Base-by-base conservation (phyloP, 345 rosid genomes). In the Camelina hispida region DNA sequence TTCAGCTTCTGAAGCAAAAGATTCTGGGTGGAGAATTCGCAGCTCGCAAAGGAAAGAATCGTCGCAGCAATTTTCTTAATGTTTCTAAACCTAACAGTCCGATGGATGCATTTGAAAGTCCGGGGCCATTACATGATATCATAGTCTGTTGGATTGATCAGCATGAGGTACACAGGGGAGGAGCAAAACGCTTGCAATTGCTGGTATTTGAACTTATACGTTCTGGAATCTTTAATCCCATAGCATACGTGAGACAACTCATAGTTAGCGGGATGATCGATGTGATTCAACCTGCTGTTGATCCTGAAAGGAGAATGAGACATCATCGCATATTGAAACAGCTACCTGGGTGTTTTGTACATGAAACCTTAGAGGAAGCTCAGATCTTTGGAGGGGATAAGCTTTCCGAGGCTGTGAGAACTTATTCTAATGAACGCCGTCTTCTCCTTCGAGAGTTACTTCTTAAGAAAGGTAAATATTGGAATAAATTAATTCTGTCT, bases 141-240 rank as follows among this genome's bases (percentile, higher is more conserved):
- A 80, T 89, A 57, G 98, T 93, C 18, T 96, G 98, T 75, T 96
- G 98, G 98, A 93, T 96, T 59, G 99, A 96, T 83, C 99, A 93
- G 77, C 97, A 96, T 62, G 97, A 91, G 76, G 86, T 83, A 48
- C 88, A 83, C 65, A 88, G 73, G 77, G 89, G 93, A 67, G 97
- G 96, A 71, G 75, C 82, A 73, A 88, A 89, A 82, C 85, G 88
- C 43, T 76, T 91, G 78, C 98, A 87, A 75, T 85, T 89, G 46
- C 86, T 96, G 20, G 63, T 91, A 6, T 82, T 85, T 74, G 99
- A 96, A 77, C 96, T 96, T 55, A 72, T 89, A 56, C 89, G 82
- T 7, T 84, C 89, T 80, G 97, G 99, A 51, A 85, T 96, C 56
- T 96, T 96, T 74, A 82, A 82, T 59, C 99, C 99, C 42, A 89